phyloP scores from a whole-genome alignment of 1,284 basidiomycete genomes.

The Heterobasidion occidentale region DNA sequence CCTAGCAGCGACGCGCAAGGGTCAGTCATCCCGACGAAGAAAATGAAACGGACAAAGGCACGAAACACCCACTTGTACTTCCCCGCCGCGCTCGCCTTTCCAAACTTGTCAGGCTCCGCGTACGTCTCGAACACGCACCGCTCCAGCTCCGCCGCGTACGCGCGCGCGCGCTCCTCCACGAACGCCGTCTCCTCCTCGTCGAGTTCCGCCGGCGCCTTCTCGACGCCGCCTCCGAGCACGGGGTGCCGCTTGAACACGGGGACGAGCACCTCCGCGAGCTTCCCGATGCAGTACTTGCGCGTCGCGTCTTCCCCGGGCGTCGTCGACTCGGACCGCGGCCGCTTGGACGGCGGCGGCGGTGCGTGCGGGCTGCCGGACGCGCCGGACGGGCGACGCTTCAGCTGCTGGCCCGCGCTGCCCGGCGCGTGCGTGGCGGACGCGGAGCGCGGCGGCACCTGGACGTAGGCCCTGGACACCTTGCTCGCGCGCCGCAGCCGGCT shows the following conservation, averaged over 20 bases:
- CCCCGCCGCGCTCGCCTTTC: slow-evolving; percentile 53
- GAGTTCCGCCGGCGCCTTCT: slow-evolving; percentile 23
- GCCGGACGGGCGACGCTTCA: slow-evolving; percentile 36
- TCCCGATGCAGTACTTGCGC: slow-evolving; percentile 64
- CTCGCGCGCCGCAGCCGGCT: background rate
- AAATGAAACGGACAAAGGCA: background rate
- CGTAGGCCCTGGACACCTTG: background rate
- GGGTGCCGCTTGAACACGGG: background rate
- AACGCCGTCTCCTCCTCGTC: slow-evolving; percentile 51
- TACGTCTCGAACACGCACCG: slow-evolving; percentile 64
- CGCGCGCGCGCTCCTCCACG: slow-evolving; percentile 43
- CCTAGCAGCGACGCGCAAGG: slow-evolving; percentile 27
- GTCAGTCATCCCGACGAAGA: no score
- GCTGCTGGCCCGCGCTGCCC: background rate
- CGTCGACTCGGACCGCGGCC: slow-evolving; percentile 29
- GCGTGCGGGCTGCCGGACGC: slow-evolving; percentile 2
- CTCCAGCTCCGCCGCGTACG: slow-evolving; percentile 63
- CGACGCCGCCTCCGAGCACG: slow-evolving; percentile 11
- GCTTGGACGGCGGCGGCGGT: slow-evolving; percentile 22
- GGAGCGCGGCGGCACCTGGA: slow-evolving; percentile 1
- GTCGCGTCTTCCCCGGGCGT: slow-evolving; percentile 53
- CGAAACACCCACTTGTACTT: slow-evolving; percentile 68
- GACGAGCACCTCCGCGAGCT: slow-evolving; percentile 15
- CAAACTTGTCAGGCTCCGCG: slow-evolving; percentile 68
- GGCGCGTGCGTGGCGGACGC: slow-evolving; percentile 16